Evolutionary conservation across 148 eudicot species (phyloP), one percentile per base, ranked within the genome.

Genomic region (Rhododendron vialii): DNA sequence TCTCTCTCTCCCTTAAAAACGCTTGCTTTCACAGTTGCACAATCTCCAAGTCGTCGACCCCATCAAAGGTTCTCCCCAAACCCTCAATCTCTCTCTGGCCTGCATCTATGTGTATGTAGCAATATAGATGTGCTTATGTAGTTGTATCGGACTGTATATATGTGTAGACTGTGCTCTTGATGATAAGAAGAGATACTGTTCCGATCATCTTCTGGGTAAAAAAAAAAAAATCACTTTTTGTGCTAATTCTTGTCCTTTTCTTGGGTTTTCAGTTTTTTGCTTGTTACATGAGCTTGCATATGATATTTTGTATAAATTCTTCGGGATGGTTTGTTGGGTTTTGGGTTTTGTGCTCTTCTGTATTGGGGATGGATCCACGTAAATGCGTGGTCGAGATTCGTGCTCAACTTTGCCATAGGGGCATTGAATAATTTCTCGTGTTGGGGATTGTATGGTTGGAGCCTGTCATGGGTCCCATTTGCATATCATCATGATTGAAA

Each of bases 1-100:
- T 38, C 86, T 38, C 82, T 57, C 81, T 51, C 71, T 51, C 35
- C 41, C n/a, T 35, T 7, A 83, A 18, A 83, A 87, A 78, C 67
- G 83, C 35, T n/a, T 28, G 35, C 77, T 45, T 84, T 63, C 67
- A 17, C 14, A 35, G 81, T 78, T 83, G 78, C 69, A 63, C 55
- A 63, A 45, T 28, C 76, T 26, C 61, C 3, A 63, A 47, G 77
- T 59, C 82, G 69, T 65, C 57, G 5, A 50, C 61, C 57, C 36
- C 47, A 48, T 79, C 81, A 30, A 5, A 87, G 89, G 88, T 87
- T 74, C 18, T 3, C 7, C 35, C 2, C 14, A 69, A 53, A 43
- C 38, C 73, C 41, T 33, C 45, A 18, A 1, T 74, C 22, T 24
- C 20, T 75, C 79, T 50, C 20, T 74, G 24, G 61, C 22, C 61